Percentiles rank a stretch among this genome's conserved stretches.
Evolutionary conservation across 2,329 filamentous ascomycete genomes (phyloP).

Genomic region (Rutstroemia sydowiana): DNA sequence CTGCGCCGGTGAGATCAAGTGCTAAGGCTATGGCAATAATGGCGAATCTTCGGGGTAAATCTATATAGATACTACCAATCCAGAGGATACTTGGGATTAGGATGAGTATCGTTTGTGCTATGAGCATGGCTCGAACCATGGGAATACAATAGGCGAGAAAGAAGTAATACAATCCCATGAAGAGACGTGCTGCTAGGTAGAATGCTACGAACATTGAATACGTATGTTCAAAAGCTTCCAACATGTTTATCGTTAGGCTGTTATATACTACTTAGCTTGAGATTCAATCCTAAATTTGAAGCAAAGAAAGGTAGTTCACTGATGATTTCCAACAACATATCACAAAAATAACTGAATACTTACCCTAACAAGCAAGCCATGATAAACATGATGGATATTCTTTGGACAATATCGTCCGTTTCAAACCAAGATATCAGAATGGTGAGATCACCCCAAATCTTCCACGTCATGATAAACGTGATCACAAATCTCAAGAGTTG

Average conservation of each 20-base stretch:
- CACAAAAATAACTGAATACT: conserved; percentile 9
- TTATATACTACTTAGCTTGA: conserved; percentile 4
- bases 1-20: conserved; percentile 44
- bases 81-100: conserved; percentile 46
- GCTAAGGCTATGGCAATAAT: conserved; percentile 49
- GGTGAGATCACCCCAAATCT: conserved; percentile 55
- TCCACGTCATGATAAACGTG: conserved; percentile 52
- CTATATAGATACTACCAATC: conserved; percentile 52
- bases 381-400: conserved; percentile 52
- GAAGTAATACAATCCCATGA: conserved; percentile 41
- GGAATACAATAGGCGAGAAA: conserved; percentile 43
- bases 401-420: conserved; percentile 51
- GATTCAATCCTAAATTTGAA: not conserved
- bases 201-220: conserved; percentile 53
- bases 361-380: conserved; percentile 53
- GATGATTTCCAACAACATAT: not conserved
- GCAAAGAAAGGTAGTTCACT: not conserved
- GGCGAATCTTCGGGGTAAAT: conserved; percentile 45
- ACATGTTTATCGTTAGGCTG: conserved; percentile 56
- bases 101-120: conserved; percentile 38
- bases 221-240: conserved; percentile 47
- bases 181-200: conserved; percentile 51
- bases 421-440: conserved; percentile 53
- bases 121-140: conserved; percentile 50
- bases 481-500: conserved; percentile 53